Evolutionary conservation across 305 asterid genomes (phyloP).

Genomic region (Ilex paraguariensis): DNA sequence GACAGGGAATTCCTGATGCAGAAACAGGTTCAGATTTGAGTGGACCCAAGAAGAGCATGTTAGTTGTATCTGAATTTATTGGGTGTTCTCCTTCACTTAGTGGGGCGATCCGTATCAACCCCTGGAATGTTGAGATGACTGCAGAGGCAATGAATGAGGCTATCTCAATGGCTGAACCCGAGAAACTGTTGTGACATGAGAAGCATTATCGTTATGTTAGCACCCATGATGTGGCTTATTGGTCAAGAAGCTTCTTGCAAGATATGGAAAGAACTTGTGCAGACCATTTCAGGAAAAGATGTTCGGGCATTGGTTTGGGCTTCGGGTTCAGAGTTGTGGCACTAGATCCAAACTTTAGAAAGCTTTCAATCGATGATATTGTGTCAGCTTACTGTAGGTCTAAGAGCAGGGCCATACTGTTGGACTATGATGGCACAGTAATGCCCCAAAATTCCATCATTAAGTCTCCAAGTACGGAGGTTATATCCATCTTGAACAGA

Average conservation of each 20-base stretch:
- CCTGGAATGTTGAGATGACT: slow-evolving; percentile 90
- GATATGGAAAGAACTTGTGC: slow-evolving; percentile 92
- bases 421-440: slow-evolving; percentile 94
- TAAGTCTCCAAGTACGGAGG: slow-evolving; percentile 70
- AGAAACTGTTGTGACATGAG: slow-evolving; percentile 83
- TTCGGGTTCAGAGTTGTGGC: slow-evolving; percentile 94
- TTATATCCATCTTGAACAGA: slow-evolving; percentile 66
- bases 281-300: slow-evolving; percentile 86
- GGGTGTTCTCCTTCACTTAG: slow-evolving; percentile 62
- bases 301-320: slow-evolving; percentile 93
- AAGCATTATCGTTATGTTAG: slow-evolving; percentile 89
- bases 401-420: slow-evolving; percentile 70
- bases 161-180: slow-evolving; percentile 69
- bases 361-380: slow-evolving; percentile 75
- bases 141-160: slow-evolving; percentile 92
- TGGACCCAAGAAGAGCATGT: slow-evolving; percentile 86
- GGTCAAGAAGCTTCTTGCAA: slow-evolving; percentile 92
- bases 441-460: slow-evolving; percentile 85
- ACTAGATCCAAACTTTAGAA: slow-evolving; percentile 82
- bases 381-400: slow-evolving; percentile 60
- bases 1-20: slow-evolving; percentile 70
- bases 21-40: slow-evolving; percentile 42
- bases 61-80: slow-evolving; percentile 47
- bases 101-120: slow-evolving; percentile 90
- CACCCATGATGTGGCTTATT: slow-evolving; percentile 79